phyloP scores from a whole-genome alignment of 192 early-diverging fungal genomes.

The Gigaspora rosea region DNA sequence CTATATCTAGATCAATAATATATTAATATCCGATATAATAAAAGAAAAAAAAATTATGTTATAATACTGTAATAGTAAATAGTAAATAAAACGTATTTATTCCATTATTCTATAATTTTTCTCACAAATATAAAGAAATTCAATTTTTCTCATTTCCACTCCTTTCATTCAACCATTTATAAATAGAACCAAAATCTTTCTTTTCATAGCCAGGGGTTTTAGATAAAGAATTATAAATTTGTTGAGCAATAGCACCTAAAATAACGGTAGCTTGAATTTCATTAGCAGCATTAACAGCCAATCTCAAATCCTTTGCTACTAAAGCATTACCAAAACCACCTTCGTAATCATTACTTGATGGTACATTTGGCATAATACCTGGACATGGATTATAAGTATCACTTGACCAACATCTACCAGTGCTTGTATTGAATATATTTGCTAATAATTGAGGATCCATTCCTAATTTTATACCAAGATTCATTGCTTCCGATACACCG shows the following conservation, averaged over 20 bases:
- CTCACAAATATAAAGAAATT: not conserved
- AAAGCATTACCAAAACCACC: conserved; percentile 89
- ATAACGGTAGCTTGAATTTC: conserved; percentile 67
- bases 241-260: conserved; percentile 74
- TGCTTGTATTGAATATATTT: conserved; percentile 85
- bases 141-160: not conserved
- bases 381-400: conserved; percentile 93
- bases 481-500: conserved; percentile 89
- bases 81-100: too few species aligned
- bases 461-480: conserved; percentile 83
- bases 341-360: conserved; percentile 75
- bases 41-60: too few species aligned
- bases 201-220: conserved; percentile 62
- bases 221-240: conserved; percentile 80
- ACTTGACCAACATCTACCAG: conserved; percentile 90
- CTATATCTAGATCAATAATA: too few species aligned
- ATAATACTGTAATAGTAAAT: too few species aligned
- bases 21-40: too few species aligned
- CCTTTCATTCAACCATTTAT: conserved; percentile 51
- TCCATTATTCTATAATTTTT: not conserved
- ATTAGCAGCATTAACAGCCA: conserved; percentile 86
- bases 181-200: conserved; percentile 87
- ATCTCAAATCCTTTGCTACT: conserved; percentile 92
- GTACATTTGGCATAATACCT: conserved; percentile 75
- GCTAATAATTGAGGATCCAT: conserved; percentile 86